These are phyloP conservation scores for Alternaria infectoria DNA, from an alignment of 2,329 filamentous ascomycete genomes.

Conservation along the genomic window DNA sequence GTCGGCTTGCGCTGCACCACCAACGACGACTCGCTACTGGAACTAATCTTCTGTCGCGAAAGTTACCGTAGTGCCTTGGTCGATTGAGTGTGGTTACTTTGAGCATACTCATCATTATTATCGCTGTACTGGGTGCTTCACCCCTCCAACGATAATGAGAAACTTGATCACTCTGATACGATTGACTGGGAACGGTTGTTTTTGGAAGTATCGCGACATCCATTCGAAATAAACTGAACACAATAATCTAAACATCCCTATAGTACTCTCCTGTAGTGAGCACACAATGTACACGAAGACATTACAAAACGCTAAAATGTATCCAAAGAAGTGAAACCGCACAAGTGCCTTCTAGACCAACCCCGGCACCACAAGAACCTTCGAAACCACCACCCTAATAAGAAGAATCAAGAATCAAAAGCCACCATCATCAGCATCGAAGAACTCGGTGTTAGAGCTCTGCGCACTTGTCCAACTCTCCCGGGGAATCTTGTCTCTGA, in stretches of 20 bases:
- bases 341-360: background rate
- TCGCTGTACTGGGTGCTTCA: background rate
- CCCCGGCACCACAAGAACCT: background rate
- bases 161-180: background rate
- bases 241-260: background rate
- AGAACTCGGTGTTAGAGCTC: slow-evolving; percentile 31
- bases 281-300: slow-evolving; percentile 10
- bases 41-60: background rate
- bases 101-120: background rate
- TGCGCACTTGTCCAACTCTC: slow-evolving; percentile 29
- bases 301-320: slow-evolving; percentile 8
- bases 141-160: background rate
- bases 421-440: slow-evolving; percentile 23
- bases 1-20: background rate
- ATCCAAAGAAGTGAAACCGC: background rate
- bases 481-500: slow-evolving; percentile 74
- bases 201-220: background rate
- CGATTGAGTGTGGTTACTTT: background rate
- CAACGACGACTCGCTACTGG: background rate
- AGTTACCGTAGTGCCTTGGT: background rate
- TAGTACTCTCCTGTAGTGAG: background rate
- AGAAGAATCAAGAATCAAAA: slow-evolving; percentile 9
- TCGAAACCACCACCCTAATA: background rate
- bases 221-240: background rate
- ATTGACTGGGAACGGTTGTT: background rate